A percentile compares a stretch with the other conserved stretches of the same genome.
These are phyloP conservation scores for Sordariomycetes sp. DNA, from an alignment of 2,329 filamentous ascomycete species.

Conservation along the genomic window DNA sequence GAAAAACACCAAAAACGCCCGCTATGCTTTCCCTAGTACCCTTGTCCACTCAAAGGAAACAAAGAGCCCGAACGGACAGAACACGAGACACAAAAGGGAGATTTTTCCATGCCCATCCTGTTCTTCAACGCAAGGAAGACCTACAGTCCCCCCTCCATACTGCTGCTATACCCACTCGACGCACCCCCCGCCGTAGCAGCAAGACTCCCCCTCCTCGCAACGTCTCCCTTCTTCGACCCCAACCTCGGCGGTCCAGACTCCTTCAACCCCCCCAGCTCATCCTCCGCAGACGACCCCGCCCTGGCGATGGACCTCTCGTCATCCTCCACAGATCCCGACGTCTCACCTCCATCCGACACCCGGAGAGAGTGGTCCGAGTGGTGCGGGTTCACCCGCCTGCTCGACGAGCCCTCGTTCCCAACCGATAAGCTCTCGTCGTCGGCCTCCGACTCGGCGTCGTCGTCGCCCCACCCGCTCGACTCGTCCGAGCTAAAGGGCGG, in stretches of 20 bases:
- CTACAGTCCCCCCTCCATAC: background rate
- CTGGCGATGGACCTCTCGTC: background rate
- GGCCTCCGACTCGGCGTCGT: background rate
- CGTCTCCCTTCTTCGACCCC: too few species aligned
- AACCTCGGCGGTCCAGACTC: too few species aligned
- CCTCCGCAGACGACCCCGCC: background rate
- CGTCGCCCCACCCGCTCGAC: conserved; percentile 12
- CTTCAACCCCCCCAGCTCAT: background rate
- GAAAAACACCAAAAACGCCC: too few species aligned
- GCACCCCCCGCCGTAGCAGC: conserved; percentile 1
- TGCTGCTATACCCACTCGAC: conserved; percentile 2
- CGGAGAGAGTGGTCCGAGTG: background rate
- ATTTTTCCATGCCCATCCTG: too few species aligned
- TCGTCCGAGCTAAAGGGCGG: conserved; percentile 29
- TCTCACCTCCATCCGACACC: background rate
- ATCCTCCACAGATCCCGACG: background rate
- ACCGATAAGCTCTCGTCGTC: background rate
- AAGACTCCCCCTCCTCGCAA: background rate
- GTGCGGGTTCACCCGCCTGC: background rate
- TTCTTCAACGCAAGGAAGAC: background rate
- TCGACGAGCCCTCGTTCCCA: background rate
- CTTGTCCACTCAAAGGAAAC: too few species aligned
- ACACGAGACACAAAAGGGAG: background rate
- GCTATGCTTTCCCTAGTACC: too few species aligned
- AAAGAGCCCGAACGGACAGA: too few species aligned